Conservation (phyloP, 2,329 filamentous ascomycete genomes). For the Claviceps arundinis region DNA sequence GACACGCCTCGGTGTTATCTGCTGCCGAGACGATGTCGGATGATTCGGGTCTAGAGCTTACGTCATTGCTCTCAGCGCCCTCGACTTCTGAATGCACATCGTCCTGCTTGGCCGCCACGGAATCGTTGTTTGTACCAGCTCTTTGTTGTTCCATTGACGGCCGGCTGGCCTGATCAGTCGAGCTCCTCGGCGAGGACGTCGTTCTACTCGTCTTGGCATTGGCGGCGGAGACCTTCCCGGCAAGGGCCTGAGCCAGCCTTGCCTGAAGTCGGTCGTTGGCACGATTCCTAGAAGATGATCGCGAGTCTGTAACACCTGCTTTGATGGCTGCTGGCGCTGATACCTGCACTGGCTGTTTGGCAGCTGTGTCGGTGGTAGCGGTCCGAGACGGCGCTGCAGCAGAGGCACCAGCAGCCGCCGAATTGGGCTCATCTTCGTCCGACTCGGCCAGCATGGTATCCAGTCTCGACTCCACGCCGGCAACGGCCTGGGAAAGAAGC, state of each 20-base stretch:
- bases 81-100: background rate
- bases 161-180: slow-evolving; percentile 20
- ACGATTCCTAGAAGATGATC: slow-evolving; percentile 49
- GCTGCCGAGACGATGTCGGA: background rate
- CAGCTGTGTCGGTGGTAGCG: background rate
- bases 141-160: slow-evolving; percentile 17
- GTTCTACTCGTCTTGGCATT: slow-evolving; percentile 31
- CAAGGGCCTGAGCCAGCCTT: slow-evolving; percentile 75
- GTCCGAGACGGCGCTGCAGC: background rate
- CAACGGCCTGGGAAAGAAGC: slow-evolving; percentile 80
- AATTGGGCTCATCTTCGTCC: slow-evolving; percentile 29
- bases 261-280: slow-evolving; percentile 79
- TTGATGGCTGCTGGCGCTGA: slow-evolving; percentile 17
- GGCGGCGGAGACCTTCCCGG: slow-evolving; percentile 41
- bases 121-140: slow-evolving; percentile 13
- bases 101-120: background rate
- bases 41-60: background rate
- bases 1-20: background rate
- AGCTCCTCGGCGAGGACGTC: slow-evolving; percentile 21
- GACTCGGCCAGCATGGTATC: slow-evolving; percentile 85
- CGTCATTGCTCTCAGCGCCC: background rate
- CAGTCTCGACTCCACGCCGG: slow-evolving; percentile 82
- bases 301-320: slow-evolving; percentile 32
- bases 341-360: slow-evolving; percentile 10
- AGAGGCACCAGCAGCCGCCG: background rate